A percentile compares a stretch with the other conserved stretches of the same genome.
These are phyloP conservation scores for Lasiosphaeris hirsuta DNA, from an alignment of 495 filamentous ascomycete genomes.

Conservation along the genomic window DNA sequence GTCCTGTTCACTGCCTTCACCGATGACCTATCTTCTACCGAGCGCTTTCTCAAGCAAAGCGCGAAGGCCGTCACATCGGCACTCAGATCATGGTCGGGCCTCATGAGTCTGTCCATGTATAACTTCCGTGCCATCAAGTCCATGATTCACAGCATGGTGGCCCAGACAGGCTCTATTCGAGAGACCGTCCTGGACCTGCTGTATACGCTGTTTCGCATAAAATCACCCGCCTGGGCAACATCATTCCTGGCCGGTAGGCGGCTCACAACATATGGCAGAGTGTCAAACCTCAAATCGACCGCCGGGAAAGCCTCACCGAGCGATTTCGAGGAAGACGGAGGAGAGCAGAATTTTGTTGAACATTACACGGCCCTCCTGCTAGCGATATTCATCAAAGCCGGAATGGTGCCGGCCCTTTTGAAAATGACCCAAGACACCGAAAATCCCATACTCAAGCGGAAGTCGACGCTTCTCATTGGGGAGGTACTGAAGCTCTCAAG, in stretches of 20 bases:
- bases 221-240: conserved; percentile 92
- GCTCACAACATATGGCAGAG: conserved; percentile 90
- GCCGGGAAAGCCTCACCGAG: conserved; percentile 41
- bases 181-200: conserved; percentile 79
- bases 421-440: conserved; percentile 66
- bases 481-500: conserved; percentile 87
- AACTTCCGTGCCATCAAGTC: conserved; percentile 79
- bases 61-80: conserved; percentile 83
- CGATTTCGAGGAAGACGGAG: conserved; percentile 60
- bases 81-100: conserved; percentile 86
- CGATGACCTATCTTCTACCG: conserved; percentile 68
- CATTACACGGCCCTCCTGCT: conserved; percentile 92
- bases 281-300: conserved; percentile 73
- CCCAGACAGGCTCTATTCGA: conserved; percentile 62
- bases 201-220: conserved; percentile 89
- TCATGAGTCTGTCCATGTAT: conserved; percentile 82
- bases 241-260: conserved; percentile 90
- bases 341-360: conserved; percentile 78
- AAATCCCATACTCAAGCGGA: conserved; percentile 74
- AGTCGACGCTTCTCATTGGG: conserved; percentile 84
- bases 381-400: conserved; percentile 79
- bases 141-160: conserved; percentile 72
- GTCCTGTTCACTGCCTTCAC: conserved; percentile 86
- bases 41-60: conserved; percentile 76
- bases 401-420: conserved; percentile 74